phyloP scores from a whole-genome alignment of 2,329 filamentous ascomycete species.

The Knufia petricola region DNA sequence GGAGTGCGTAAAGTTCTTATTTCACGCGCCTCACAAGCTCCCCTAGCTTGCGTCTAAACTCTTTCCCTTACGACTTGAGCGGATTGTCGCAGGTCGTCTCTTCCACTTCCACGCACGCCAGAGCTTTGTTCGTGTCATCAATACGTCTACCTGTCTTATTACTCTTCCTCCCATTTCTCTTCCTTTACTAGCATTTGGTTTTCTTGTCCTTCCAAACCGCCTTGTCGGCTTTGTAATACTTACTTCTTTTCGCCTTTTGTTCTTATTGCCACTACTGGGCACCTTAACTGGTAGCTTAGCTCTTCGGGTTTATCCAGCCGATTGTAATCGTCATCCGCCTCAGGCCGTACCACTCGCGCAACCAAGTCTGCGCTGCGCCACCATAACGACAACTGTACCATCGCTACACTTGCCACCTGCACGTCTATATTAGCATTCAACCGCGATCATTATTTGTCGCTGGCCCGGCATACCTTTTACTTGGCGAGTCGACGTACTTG shows the following conservation, averaged over 20 bases:
- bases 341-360: slow-evolving; percentile 12
- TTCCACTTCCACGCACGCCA: slow-evolving; percentile 7
- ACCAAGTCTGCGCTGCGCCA: slow-evolving; percentile 2
- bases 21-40: slow-evolving; percentile 1
- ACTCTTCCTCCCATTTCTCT: slow-evolving; percentile 19
- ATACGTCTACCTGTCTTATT: slow-evolving; percentile 1
- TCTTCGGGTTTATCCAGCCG: slow-evolving; percentile 10
- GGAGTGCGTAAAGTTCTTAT: not conserved
- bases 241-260: slow-evolving; percentile 13
- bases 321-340: slow-evolving; percentile 11
- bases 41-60: not conserved
- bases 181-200: slow-evolving; percentile 17
- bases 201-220: slow-evolving; percentile 14
- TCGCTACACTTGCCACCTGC: not conserved
- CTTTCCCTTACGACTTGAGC: slow-evolving; percentile 1
- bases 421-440: not conserved
- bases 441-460: slow-evolving; percentile 15
- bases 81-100: not conserved
- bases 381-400: slow-evolving; percentile 18
- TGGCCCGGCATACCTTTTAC: slow-evolving; percentile 5
- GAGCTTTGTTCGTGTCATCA: slow-evolving; percentile 5
- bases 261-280: slow-evolving; percentile 10
- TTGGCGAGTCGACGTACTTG: no score
- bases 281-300: slow-evolving; percentile 11
- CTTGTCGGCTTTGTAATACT: slow-evolving; percentile 9